These are phyloP conservation scores for Corynascus novoguineensis DNA, from an alignment of 495 filamentous ascomycete species.

Conservation along the genomic window DNA sequence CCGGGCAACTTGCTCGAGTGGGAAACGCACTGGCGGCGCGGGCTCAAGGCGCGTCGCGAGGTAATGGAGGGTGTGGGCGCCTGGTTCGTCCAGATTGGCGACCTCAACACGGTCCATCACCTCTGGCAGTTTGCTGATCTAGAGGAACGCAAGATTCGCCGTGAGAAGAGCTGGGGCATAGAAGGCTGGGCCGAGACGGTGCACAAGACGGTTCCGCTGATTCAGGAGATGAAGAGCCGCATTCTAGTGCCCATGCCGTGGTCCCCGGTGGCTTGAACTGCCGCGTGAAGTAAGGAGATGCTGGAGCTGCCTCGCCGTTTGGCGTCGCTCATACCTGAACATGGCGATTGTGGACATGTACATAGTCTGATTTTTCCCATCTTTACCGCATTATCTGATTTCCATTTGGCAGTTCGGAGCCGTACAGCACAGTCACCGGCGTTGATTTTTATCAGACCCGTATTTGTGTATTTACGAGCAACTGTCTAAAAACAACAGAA, in stretches of 20 bases:
- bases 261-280: constrained; percentile 76
- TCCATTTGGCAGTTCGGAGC: not conserved
- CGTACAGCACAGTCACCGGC: not conserved
- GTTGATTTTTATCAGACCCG: not conserved
- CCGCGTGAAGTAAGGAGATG: not conserved
- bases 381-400: not conserved
- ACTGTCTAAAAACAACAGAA: no score
- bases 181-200: constrained; percentile 97
- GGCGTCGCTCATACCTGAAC: not conserved
- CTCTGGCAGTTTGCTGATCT: constrained; percentile 98
- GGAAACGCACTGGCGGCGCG: constrained; percentile 97
- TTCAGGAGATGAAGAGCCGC: constrained; percentile 90
- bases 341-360: not conserved
- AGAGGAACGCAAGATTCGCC: constrained; percentile 82
- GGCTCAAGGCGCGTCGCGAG: constrained; percentile 80
- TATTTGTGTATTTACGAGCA: no score
- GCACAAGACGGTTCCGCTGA: constrained; percentile 95
- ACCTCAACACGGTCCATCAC: constrained; percentile 95
- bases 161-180: constrained; percentile 92
- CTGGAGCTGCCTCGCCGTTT: not conserved
- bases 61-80: constrained; percentile 99
- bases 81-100: constrained; percentile 98
- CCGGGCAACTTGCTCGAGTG: constrained; percentile 94
- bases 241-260: constrained; percentile 93
- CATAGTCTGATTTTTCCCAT: not conserved